Base-by-base conservation (phyloP, 345 rosid species). In the Ceriops tagal region DNA sequence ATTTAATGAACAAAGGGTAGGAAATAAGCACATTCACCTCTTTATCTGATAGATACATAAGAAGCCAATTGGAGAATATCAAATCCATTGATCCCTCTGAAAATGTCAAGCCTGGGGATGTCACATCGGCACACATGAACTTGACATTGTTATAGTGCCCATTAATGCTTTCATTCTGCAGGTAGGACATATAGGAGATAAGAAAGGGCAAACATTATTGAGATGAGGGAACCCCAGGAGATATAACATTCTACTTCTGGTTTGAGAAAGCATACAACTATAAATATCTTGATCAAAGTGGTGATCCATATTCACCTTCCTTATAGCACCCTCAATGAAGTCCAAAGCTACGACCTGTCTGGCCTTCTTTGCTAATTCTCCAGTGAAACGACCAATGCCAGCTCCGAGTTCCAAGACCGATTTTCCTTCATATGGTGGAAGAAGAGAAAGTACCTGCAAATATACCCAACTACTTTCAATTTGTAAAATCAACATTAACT, bases 351-450 rank as follows among this genome's bases (percentile, higher is more conserved):
- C 64, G 62, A 95, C 77, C 18, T 81, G 83, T 49, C 84, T 86
- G 13, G 99, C 97, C 72, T 87, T 90, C 80, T 81, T 75, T 64
- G 97, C 99, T 71, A 95, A 73, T 55, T 92, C 92, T 34, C 91
- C 82, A 47, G 98, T 95, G 81, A 92, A 92, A 58, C 99, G 92
- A 66, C 98, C 99, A 69, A 89, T 90, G 32, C 97, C 99, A 70
- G 98, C 99, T 73, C 99, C 99, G 62, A 92, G 80, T 76, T 95
- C 99, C 72, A 95, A 67, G 66, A 95, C 83, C 5, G 86, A 57
- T 71, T 90, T 92, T 19, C 93, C 93, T 55, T 88, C 91, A 32
- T 79, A 85, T 5, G 85, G 59, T 61, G 99, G 99, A 61, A 95
- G 97, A 34, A 89, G 77, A 74, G 96, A 81, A 71, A 92, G 96